Evolutionary conservation across 306 rosid genomes (phyloP).

Genomic region (Fragaria iinumae): DNA sequence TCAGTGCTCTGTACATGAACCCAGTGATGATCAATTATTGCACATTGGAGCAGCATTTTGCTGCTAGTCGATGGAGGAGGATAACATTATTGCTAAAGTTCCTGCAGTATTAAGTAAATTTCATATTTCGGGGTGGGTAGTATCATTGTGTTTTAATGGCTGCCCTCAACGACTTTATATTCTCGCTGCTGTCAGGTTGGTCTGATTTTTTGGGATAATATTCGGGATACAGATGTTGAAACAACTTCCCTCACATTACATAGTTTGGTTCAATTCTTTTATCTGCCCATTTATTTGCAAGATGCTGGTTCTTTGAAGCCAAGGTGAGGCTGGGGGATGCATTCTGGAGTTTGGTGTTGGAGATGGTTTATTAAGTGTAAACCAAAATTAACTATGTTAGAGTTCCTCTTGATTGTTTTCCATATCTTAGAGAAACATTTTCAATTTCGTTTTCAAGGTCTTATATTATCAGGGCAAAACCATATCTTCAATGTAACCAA

Average conservation of each 20-base stretch:
- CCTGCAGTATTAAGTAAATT: slow-evolving; percentile 2
- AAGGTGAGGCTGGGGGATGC: slow-evolving; percentile 5
- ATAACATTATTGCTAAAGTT: slow-evolving; percentile 8
- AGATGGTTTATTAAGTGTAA: slow-evolving; percentile 22
- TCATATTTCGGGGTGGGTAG: slow-evolving; percentile 7
- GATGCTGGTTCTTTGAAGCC: slow-evolving; percentile 15
- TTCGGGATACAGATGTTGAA: slow-evolving; percentile 19
- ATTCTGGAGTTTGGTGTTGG: slow-evolving; percentile 9
- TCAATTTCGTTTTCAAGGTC: not conserved
- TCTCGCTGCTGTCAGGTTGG: slow-evolving; percentile 19
- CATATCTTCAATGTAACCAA: too few relatives aligned
- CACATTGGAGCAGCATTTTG: slow-evolving; percentile 23
- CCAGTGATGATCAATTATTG: slow-evolving; percentile 17
- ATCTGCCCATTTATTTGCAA: slow-evolving; percentile 9
- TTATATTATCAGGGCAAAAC: not conserved
- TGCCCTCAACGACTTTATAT: slow-evolving; percentile 12
- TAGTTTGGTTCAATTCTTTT: slow-evolving; percentile 17
- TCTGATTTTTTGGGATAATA: slow-evolving; percentile 16
- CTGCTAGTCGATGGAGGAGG: slow-evolving; percentile 21
- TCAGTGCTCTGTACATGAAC: slow-evolving; percentile 18
- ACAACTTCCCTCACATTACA: slow-evolving; percentile 10
- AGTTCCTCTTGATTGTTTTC: not conserved
- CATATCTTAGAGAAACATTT: not conserved
- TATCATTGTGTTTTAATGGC: slow-evolving; percentile 3
- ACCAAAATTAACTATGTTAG: not conserved